A percentile compares a stretch with the other conserved stretches of the same genome.
phyloP scores from a whole-genome alignment of 2,329 filamentous ascomycete genomes.

The Venturia nashicola region DNA sequence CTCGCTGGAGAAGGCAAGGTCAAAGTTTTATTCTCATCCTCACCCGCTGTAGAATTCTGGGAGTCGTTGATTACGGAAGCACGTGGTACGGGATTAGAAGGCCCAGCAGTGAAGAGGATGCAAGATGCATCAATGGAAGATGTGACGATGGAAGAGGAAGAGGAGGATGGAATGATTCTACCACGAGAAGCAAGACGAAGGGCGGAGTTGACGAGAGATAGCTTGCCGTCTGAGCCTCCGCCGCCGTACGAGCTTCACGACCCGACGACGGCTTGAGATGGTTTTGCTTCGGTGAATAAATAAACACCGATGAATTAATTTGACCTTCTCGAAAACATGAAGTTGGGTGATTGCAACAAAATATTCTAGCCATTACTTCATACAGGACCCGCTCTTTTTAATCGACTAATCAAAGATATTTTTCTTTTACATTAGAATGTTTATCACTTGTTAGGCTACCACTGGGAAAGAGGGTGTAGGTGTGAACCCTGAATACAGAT shows the following conservation, averaged over 20 bases:
- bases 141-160: slow-evolving; percentile 15
- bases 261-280: slow-evolving; percentile 4
- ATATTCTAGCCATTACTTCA: not conserved
- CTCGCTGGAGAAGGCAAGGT: slow-evolving; percentile 10
- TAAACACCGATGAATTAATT: not conserved
- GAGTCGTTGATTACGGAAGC: slow-evolving; percentile 7
- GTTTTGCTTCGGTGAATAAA: not conserved
- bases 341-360: too few relatives aligned
- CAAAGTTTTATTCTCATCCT: slow-evolving; percentile 4
- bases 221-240: slow-evolving; percentile 14
- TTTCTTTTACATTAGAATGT: too few relatives aligned
- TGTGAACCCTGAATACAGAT: too few relatives aligned
- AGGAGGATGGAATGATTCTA: slow-evolving; percentile 19
- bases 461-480: too few relatives aligned
- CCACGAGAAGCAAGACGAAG: slow-evolving; percentile 9
- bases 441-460: too few relatives aligned
- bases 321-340: too few relatives aligned
- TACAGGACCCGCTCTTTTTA: too few relatives aligned
- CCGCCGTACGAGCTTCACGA: slow-evolving; percentile 16
- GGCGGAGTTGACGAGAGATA: slow-evolving; percentile 11
- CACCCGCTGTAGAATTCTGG: slow-evolving; percentile 1
- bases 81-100: slow-evolving; percentile 14
- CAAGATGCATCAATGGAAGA: not conserved
- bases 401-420: too few relatives aligned
- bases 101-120: not conserved